These are phyloP conservation scores for Maudiozyma bulderi DNA, from an alignment of 805 yeast species.

Conservation along the genomic window DNA sequence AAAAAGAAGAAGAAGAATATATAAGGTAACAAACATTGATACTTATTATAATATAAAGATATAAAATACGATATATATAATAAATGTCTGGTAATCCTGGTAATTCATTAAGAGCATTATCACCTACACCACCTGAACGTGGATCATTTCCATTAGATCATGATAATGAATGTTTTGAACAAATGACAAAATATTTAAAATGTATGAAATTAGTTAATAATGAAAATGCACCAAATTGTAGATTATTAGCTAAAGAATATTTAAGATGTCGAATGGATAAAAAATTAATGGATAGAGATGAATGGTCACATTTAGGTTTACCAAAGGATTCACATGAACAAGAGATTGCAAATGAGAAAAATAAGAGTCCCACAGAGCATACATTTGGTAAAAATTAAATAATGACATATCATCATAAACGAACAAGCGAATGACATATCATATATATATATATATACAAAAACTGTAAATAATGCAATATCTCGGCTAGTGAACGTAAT, in stretches of 20 bases:
- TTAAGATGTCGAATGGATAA: slow-evolving; percentile 84
- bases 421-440: no score
- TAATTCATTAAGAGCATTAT: slow-evolving; percentile 38
- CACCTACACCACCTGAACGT: slow-evolving; percentile 90
- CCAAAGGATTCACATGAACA: slow-evolving; percentile 34
- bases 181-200: slow-evolving; percentile 64
- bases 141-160: slow-evolving; percentile 96
- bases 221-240: slow-evolving; percentile 84
- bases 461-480: no score
- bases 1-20: no score
- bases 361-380: neutral
- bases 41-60: no score
- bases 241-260: slow-evolving; percentile 73
- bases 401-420: no score
- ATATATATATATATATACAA: no score
- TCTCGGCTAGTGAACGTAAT: no score
- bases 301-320: slow-evolving; percentile 53
- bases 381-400: neutral
- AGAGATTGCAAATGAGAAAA: neutral
- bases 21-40: neutral
- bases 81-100: slow-evolving; percentile 37
- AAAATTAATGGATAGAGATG: slow-evolving; percentile 49
- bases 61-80: neutral
- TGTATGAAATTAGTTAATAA: slow-evolving; percentile 74
- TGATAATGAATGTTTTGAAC: slow-evolving; percentile 64